Conservation (phyloP, 2,329 filamentous ascomycete genomes). For the Beauveria caledonica region DNA sequence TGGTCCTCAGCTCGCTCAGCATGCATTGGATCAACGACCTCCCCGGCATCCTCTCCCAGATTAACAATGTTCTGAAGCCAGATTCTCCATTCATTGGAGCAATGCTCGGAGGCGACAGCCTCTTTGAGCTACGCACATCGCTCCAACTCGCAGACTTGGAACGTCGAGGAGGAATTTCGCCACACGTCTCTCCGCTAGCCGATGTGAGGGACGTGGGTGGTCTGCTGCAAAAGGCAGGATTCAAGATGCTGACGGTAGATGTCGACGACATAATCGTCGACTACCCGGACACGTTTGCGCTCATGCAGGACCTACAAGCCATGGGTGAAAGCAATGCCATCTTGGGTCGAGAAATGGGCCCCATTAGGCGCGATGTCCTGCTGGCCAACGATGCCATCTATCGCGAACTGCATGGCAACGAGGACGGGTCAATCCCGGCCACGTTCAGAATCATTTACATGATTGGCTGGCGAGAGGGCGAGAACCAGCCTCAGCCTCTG, state of each 20-base stretch:
- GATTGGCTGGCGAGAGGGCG: conserved; percentile 94
- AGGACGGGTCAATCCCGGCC: conserved; percentile 69
- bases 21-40: conserved; percentile 98
- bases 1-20: conserved; percentile 80
- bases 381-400: conserved; percentile 87
- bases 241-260: conserved; percentile 93
- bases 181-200: conserved; percentile 82
- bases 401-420: conserved; percentile 74
- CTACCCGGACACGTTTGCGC: conserved; percentile 78
- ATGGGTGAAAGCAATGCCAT: conserved; percentile 96
- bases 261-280: conserved; percentile 96
- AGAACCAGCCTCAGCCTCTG: conserved; percentile 70
- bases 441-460: conserved; percentile 96
- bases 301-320: conserved; percentile 89
- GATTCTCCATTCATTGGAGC: conserved; percentile 88
- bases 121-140: conserved; percentile 88
- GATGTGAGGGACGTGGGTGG: conserved; percentile 89
- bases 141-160: conserved; percentile 90
- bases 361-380: conserved; percentile 73
- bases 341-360: conserved; percentile 70
- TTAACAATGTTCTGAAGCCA: conserved; percentile 81
- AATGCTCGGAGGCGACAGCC: conserved; percentile 91
- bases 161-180: conserved; percentile 80
- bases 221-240: conserved; percentile 76
- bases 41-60: conserved; percentile 72